A percentile compares a stretch with the other conserved stretches of the same genome.
Evolutionary conservation across 2,329 filamentous ascomycete species (phyloP).

Genomic region (Aspergillus pseudotamarii): DNA sequence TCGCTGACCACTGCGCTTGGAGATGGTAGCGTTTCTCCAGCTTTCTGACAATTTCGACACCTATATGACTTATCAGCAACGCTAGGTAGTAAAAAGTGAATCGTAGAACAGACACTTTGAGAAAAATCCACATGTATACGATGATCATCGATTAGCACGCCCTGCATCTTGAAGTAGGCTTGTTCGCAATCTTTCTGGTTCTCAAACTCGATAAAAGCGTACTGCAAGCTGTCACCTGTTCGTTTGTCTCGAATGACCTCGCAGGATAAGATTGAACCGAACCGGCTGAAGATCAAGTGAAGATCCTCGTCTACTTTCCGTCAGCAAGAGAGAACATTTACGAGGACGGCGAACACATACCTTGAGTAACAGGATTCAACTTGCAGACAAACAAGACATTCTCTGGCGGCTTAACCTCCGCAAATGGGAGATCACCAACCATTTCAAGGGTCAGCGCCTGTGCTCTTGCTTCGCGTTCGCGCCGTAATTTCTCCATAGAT

Average conservation of each 20-base stretch:
- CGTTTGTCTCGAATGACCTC: constrained; percentile 94
- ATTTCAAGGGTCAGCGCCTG: constrained; percentile 95
- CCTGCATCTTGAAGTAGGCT: constrained; percentile 99
- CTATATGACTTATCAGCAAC: constrained; percentile 34
- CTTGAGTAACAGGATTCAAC: constrained; percentile 89
- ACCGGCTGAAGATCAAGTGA: constrained; percentile 94
- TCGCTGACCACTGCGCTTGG: constrained; percentile 67
- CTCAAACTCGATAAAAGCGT: constrained; percentile 96
- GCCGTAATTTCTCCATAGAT: constrained; percentile 73
- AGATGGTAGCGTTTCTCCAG: constrained; percentile 85
- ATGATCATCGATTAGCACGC: constrained; percentile 93
- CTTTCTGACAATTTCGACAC: constrained; percentile 79
- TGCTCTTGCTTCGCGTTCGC: constrained; percentile 87
- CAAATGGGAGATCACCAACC: constrained; percentile 96
- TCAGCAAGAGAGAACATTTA: not conserved
- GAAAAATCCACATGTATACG: constrained; percentile 99
- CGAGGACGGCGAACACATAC: constrained; percentile 34
- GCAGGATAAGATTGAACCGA: constrained; percentile 91
- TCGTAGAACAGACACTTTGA: constrained; percentile 71
- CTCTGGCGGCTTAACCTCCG: constrained; percentile 95
- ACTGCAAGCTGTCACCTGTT: constrained; percentile 93
- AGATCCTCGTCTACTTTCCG: constrained; percentile 74
- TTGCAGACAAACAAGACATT: constrained; percentile 99
- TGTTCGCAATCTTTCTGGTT: constrained; percentile 91
- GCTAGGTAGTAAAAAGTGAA: not conserved